Percentiles rank a stretch among this genome's conserved stretches.
These are phyloP conservation scores for Plantago coronopus DNA, from an alignment of 305 asterid genomes.

Conservation along the genomic window DNA sequence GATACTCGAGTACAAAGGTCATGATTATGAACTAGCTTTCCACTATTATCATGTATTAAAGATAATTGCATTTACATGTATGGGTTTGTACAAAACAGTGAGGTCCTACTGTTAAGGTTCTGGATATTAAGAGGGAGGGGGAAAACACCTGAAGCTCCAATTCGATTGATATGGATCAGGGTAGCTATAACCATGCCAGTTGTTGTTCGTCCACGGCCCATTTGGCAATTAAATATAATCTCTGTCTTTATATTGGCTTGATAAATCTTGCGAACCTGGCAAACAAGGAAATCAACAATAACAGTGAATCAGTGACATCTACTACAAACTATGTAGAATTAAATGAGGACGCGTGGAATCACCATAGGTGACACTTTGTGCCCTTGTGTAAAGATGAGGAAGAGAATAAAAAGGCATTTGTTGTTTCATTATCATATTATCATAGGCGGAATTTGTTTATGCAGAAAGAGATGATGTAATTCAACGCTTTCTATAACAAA, in stretches of 20 bases:
- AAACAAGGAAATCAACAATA: conserved; percentile 22
- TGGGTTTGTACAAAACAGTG: conserved; percentile 14
- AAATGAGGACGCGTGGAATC: no score
- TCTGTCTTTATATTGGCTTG: conserved; percentile 79
- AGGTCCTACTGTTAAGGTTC: conserved; percentile 10
- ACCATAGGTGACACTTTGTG: no score
- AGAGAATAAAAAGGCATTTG: no score
- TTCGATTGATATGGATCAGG: conserved; percentile 76
- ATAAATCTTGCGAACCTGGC: conserved; percentile 73
- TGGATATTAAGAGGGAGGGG: conserved; percentile 13
- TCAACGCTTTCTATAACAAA: no score
- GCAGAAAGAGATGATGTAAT: no score
- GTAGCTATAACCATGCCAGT: conserved; percentile 99
- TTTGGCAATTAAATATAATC: conserved; percentile 90
- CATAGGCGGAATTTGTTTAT: no score
- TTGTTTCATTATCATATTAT: no score
- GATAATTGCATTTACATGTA: conserved; percentile 3
- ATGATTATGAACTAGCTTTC: no score
- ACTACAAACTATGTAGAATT: no score
- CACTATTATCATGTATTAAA: background rate
- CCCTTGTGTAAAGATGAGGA: no score
- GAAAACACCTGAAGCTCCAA: conserved; percentile 84
- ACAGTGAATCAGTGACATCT: conserved; percentile 24
- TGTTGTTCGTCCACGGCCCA: conserved; percentile 99
- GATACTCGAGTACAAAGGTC: conserved; percentile 7